Conservation (phyloP, 495 filamentous ascomycete genomes). For the Chaetomium fimeti region DNA sequence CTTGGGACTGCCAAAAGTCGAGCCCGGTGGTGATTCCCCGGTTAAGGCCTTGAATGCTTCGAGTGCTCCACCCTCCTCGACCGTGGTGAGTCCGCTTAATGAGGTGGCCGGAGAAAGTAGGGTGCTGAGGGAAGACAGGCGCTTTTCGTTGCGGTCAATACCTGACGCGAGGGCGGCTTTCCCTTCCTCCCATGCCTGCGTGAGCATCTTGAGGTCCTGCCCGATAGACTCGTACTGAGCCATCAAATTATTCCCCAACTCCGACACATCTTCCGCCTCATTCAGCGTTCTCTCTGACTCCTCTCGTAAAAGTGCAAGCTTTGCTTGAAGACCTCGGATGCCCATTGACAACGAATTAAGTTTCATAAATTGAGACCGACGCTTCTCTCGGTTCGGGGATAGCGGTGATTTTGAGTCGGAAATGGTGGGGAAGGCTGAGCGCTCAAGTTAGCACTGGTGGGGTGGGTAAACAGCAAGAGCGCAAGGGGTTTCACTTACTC, state of each 20-base stretch:
- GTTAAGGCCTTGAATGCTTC: slow-evolving; percentile 75
- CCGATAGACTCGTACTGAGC: slow-evolving; percentile 94
- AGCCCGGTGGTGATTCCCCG: slow-evolving; percentile 55
- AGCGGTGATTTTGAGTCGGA: slow-evolving; percentile 63
- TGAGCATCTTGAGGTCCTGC: slow-evolving; percentile 73
- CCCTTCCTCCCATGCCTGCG: slow-evolving; percentile 89
- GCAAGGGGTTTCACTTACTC: slow-evolving; percentile 51
- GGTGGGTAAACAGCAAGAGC: not conserved
- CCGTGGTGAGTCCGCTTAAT: slow-evolving; percentile 78
- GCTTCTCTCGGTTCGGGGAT: slow-evolving; percentile 72
- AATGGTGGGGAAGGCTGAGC: slow-evolving; percentile 40
- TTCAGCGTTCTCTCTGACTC: slow-evolving; percentile 77
- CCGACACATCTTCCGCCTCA: slow-evolving; percentile 66
- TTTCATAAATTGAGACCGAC: slow-evolving; percentile 80
- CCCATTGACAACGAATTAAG: slow-evolving; percentile 85
- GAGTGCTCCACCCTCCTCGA: slow-evolving; percentile 67
- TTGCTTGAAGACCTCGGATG: slow-evolving; percentile 88
- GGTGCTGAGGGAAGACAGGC: slow-evolving; percentile 66
- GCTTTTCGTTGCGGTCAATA: slow-evolving; percentile 69
- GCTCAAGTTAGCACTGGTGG: slow-evolving; percentile 17
- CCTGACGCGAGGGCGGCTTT: slow-evolving; percentile 70
- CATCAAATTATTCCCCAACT: slow-evolving; percentile 73
- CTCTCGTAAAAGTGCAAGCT: slow-evolving; percentile 88
- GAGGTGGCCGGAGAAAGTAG: slow-evolving; percentile 75
- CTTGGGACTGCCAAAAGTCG: slow-evolving; percentile 31